These are phyloP conservation scores for Pseudomonodictys pantanalensis DNA, from an alignment of 495 filamentous ascomycete genomes.

Conservation along the genomic window DNA sequence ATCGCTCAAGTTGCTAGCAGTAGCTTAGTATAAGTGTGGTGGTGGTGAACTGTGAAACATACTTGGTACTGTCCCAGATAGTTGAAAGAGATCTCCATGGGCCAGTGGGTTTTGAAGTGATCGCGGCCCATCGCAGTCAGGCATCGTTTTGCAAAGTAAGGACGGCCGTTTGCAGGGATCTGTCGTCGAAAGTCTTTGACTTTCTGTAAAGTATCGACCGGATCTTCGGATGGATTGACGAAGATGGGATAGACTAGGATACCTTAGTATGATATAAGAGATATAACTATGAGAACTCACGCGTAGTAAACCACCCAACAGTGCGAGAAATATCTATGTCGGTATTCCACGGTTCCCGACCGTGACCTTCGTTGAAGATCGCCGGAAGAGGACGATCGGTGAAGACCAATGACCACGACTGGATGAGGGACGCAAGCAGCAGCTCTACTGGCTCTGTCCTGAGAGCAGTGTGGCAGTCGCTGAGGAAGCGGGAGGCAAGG, in stretches of 20 bases:
- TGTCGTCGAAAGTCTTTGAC: constrained; percentile 28
- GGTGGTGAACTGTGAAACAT: not conserved
- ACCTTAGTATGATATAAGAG: not conserved
- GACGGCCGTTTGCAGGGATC: constrained; percentile 28
- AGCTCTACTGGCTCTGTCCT: constrained; percentile 36
- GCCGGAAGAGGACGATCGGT: constrained; percentile 23
- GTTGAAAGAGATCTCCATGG: constrained; percentile 70
- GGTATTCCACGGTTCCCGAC: constrained; percentile 37
- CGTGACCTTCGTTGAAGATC: constrained; percentile 41
- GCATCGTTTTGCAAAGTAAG: constrained; percentile 45
- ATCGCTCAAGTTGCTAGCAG: constrained; percentile 61
- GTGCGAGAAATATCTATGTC: constrained; percentile 37
- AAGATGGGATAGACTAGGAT: constrained; percentile 24
- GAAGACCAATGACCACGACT: constrained; percentile 36
- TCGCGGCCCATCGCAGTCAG: constrained; percentile 46
- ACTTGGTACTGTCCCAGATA: constrained; percentile 53
- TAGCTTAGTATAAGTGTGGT: constrained; percentile 12
- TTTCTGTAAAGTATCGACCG: constrained; percentile 29
- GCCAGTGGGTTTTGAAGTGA: constrained; percentile 49
- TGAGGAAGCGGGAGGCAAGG: constrained; percentile 9
- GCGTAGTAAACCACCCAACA: constrained; percentile 41
- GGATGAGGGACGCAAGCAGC: constrained; percentile 39
- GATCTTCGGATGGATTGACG: constrained; percentile 18
- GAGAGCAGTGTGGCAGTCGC: constrained; percentile 17
- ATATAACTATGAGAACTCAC: not conserved